These are phyloP conservation scores for Gentiana straminea DNA, from an alignment of 257 asterid species.

Conservation along the genomic window DNA sequence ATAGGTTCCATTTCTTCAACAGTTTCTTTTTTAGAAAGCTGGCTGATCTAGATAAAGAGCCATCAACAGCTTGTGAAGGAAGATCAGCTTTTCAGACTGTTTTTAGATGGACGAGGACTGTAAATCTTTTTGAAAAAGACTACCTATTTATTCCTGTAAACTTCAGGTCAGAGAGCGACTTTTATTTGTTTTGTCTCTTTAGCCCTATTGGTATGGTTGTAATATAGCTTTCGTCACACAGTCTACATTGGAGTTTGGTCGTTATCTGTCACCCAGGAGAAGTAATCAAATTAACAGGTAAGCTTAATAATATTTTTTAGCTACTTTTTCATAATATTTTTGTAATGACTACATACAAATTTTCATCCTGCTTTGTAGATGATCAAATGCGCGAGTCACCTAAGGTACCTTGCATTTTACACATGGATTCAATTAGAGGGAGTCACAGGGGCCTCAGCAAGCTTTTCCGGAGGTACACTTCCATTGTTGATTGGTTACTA, in stretches of 20 bases:
- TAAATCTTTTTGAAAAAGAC: slow-evolving; percentile 67
- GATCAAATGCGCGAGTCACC: slow-evolving; percentile 27
- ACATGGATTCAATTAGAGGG: slow-evolving; percentile 85
- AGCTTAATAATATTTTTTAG: not conserved
- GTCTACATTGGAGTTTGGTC: slow-evolving; percentile 97
- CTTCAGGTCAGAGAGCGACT: slow-evolving; percentile 51
- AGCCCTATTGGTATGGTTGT: slow-evolving; percentile 10
- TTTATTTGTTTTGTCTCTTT: slow-evolving; percentile 5
- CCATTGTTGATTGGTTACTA: slow-evolving; percentile 2
- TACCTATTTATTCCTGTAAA: slow-evolving; percentile 80
- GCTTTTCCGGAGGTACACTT: slow-evolving; percentile 50
- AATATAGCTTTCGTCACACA: slow-evolving; percentile 20
- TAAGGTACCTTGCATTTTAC: slow-evolving; percentile 65
- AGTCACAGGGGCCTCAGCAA: slow-evolving; percentile 57
- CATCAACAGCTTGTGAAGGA: slow-evolving; percentile 35
- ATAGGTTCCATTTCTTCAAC: slow-evolving; percentile 72
- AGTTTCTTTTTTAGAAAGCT: slow-evolving; percentile 92
- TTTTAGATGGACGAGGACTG: slow-evolving; percentile 80
- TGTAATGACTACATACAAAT: not conserved
- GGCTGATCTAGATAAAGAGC: slow-evolving; percentile 36
- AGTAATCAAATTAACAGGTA: slow-evolving; percentile 48
- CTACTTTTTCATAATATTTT: not conserved
- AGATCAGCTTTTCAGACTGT: slow-evolving; percentile 57
- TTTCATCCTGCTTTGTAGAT: slow-evolving; percentile 33
- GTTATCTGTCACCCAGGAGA: slow-evolving; percentile 84